Conservation (phyloP, 202 grass and related monocot genomes). For the Eragrostis tef region DNA sequence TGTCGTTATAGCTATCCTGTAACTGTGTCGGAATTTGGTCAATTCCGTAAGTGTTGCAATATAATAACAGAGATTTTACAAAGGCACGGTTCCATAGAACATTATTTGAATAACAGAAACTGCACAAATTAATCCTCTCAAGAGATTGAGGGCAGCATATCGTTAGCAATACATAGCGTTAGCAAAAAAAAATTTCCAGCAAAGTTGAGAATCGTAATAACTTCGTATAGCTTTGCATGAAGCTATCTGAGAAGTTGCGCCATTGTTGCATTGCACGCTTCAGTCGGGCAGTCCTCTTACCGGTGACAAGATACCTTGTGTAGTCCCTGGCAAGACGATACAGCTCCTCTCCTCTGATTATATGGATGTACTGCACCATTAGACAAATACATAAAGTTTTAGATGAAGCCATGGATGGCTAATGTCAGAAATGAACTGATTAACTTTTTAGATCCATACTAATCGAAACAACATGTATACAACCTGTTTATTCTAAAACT, state of each 20-base stretch:
- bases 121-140: not conserved
- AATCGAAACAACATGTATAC: too few species aligned
- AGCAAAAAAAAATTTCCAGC: slow-evolving; percentile 15
- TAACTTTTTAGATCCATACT: not conserved
- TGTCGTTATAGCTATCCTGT: not conserved
- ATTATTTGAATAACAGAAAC: not conserved
- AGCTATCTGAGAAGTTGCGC: slow-evolving; percentile 48
- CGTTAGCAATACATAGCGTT: not conserved
- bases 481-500: not conserved
- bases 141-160: slow-evolving; percentile 3
- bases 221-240: too few species aligned
- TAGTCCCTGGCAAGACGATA: slow-evolving; percentile 69
- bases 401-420: not conserved
- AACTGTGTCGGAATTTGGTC: not conserved
- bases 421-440: not conserved
- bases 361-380: slow-evolving; percentile 67
- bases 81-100: too few species aligned
- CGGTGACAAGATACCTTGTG: slow-evolving; percentile 64
- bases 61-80: not conserved
- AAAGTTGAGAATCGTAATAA: not conserved
- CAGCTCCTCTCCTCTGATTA: slow-evolving; percentile 71
- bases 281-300: slow-evolving; percentile 56
- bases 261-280: slow-evolving; percentile 59
- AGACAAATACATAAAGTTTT: slow-evolving; percentile 31
- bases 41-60: slow-evolving; percentile 19